A percentile compares a stretch with the other conserved stretches of the same genome.
Evolutionary conservation across 495 filamentous ascomycete species (phyloP).

Genomic region (Neurospora sp.): DNA sequence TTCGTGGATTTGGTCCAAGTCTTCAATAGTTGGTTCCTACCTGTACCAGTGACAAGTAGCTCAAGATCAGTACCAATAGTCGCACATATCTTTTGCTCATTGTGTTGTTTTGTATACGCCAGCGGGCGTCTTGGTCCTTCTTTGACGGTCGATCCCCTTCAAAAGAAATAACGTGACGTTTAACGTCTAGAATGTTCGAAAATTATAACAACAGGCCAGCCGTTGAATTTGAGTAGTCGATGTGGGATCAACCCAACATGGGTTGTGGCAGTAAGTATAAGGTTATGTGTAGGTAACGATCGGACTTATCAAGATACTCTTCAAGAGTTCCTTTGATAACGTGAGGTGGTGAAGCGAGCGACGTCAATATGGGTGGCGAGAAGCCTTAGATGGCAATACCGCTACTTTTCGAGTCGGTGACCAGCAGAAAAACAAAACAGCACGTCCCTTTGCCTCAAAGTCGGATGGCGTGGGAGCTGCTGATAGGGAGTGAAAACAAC

Average conservation of each 20-base stretch:
- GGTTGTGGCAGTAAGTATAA: conserved; percentile 1
- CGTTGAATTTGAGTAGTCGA: conserved; percentile 13
- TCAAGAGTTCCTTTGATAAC: conserved; percentile 1
- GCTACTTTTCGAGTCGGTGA: neutral
- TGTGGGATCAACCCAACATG: conserved; percentile 27
- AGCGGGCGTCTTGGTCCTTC: conserved; percentile 3
- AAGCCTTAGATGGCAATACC: neutral
- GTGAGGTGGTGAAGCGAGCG: neutral
- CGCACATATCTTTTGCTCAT: conserved; percentile 27
- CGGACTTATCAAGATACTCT: neutral
- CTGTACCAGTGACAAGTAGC: conserved; percentile 29
- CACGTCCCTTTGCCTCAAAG: neutral
- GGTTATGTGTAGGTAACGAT: conserved; percentile 5
- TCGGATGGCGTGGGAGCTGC: neutral
- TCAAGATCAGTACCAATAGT: conserved; percentile 23
- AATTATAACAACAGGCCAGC: conserved; percentile 23
- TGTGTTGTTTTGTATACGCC: conserved; percentile 14
- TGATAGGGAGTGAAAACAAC: neutral
- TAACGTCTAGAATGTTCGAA: conserved; percentile 4
- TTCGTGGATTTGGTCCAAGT: neutral
- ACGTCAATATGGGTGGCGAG: neutral
- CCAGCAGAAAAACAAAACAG: neutral
- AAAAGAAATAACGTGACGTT: conserved; percentile 3
- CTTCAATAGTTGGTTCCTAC: conserved; percentile 15
- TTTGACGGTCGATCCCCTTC: conserved; percentile 1